phyloP scores from a whole-genome alignment of 768 basidiomycete species.

The Collybia sordida region DNA sequence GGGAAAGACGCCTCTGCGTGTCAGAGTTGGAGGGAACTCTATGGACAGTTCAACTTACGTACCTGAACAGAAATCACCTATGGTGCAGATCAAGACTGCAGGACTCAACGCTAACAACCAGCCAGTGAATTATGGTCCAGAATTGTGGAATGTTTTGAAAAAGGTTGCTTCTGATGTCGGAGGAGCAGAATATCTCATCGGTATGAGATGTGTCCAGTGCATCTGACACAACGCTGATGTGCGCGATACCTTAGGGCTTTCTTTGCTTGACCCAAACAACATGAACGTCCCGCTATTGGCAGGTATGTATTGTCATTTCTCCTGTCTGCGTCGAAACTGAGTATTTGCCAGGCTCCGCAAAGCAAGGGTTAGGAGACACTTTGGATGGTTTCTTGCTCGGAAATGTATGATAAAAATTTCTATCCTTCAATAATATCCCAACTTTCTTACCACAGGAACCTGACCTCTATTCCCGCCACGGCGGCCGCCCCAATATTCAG shows the following conservation, averaged over 20 bases:
- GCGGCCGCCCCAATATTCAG: constrained; percentile 34
- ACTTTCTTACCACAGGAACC: constrained; percentile 43
- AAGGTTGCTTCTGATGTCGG: constrained; percentile 28
- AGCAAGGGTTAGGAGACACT: constrained; percentile 32
- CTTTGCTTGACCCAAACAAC: constrained; percentile 38
- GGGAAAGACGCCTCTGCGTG: constrained; percentile 38
- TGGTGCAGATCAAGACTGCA: constrained; percentile 36
- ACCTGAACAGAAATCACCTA: constrained; percentile 35
- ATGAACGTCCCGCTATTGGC: constrained; percentile 29
- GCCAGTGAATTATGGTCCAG: constrained; percentile 46
- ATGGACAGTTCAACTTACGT: constrained; percentile 45
- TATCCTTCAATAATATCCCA: not conserved
- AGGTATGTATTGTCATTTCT: constrained; percentile 11
- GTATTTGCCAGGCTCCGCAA: constrained; percentile 27
- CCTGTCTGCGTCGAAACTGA: not conserved
- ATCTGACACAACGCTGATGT: not conserved
- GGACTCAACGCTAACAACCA: constrained; percentile 42
- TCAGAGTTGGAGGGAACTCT: constrained; percentile 52
- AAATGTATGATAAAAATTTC: constrained; percentile 32
- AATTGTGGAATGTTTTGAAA: constrained; percentile 46
- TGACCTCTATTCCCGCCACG: constrained; percentile 53
- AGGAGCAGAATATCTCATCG: constrained; percentile 31
- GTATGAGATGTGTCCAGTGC: constrained; percentile 10
- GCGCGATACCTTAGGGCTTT: constrained; percentile 32
- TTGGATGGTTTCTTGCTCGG: constrained; percentile 49